A percentile compares a stretch with the other conserved stretches of the same genome.
These are phyloP conservation scores for Gloeophyllum trabeum DNA, from an alignment of 768 basidiomycete species.

Conservation along the genomic window DNA sequence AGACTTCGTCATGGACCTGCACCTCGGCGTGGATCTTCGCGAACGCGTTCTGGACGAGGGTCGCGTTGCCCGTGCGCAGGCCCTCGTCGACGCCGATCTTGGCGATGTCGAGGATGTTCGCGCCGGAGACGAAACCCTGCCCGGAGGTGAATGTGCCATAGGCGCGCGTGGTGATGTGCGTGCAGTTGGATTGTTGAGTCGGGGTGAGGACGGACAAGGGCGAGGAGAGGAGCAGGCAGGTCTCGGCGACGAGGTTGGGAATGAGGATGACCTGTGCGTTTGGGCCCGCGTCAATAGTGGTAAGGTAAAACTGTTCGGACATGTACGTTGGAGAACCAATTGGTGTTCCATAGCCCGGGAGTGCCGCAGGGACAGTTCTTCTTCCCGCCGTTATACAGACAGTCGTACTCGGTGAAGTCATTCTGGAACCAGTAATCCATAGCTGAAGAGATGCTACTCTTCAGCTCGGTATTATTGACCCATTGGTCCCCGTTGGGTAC, in stretches of 20 bases:
- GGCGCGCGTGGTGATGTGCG: constrained; percentile 35
- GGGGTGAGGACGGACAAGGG: constrained; percentile 31
- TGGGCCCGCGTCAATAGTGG: not conserved
- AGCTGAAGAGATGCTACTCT: constrained; percentile 30
- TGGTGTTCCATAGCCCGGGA: constrained; percentile 45
- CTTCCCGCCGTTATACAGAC: constrained; percentile 44
- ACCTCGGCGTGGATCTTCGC: constrained; percentile 39
- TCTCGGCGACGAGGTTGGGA: constrained; percentile 43
- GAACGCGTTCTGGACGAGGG: constrained; percentile 39
- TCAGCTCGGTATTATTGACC: constrained; percentile 27
- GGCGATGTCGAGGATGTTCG: constrained; percentile 56
- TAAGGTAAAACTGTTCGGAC: not conserved
- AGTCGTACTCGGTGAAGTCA: constrained; percentile 42
- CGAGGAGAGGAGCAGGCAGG: constrained; percentile 45
- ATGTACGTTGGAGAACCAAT: constrained; percentile 50
- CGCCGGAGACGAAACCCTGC: constrained; percentile 43
- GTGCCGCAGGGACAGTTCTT: constrained; percentile 43
- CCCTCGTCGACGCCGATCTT: constrained; percentile 46
- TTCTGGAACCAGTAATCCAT: constrained; percentile 56
- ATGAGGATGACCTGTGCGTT: constrained; percentile 42
- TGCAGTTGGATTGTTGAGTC: constrained; percentile 32
- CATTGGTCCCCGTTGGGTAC: constrained; percentile 25
- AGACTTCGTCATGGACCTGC: constrained; percentile 30
- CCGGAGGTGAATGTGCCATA: constrained; percentile 36
- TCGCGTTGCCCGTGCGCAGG: constrained; percentile 25